Percentiles rank a stretch among this genome's conserved stretches.
Conservation (phyloP, 1,284 basidiomycete genomes). For the Heliocybe sulcata region DNA sequence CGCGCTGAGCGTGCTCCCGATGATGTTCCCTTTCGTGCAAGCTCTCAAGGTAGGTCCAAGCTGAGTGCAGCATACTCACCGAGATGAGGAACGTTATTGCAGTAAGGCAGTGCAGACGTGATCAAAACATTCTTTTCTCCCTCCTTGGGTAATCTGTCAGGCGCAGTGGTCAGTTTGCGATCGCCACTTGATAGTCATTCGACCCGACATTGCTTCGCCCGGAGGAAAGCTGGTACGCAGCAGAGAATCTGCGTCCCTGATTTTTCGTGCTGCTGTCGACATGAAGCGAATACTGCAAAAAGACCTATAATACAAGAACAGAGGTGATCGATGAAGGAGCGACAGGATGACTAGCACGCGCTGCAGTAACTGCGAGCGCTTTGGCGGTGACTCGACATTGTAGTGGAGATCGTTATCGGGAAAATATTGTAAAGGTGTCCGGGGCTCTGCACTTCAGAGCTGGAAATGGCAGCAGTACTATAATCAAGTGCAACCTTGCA, state of each 20-base stretch:
- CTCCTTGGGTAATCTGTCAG: slow-evolving; percentile 69
- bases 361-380: neutral
- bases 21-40: slow-evolving; percentile 77
- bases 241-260: neutral
- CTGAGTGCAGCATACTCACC: slow-evolving; percentile 36
- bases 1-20: slow-evolving; percentile 92
- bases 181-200: neutral
- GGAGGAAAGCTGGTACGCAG: slow-evolving; percentile 32
- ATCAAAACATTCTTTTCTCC: slow-evolving; percentile 87
- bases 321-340: neutral
- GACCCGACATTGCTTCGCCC: slow-evolving; percentile 18
- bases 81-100: slow-evolving; percentile 98
- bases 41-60: slow-evolving; percentile 8
- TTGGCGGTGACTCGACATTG: neutral
- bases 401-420: neutral
- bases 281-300: neutral
- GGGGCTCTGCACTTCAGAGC: too few species aligned
- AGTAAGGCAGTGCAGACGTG: slow-evolving; percentile 96
- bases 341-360: neutral
- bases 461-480: too few species aligned
- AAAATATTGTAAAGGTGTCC: too few species aligned
- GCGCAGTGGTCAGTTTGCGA: neutral
- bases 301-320: neutral
- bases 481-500: too few species aligned
- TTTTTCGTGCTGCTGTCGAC: neutral